phyloP scores from a whole-genome alignment of 495 filamentous ascomycete species.

The Rusavskia elegans region DNA sequence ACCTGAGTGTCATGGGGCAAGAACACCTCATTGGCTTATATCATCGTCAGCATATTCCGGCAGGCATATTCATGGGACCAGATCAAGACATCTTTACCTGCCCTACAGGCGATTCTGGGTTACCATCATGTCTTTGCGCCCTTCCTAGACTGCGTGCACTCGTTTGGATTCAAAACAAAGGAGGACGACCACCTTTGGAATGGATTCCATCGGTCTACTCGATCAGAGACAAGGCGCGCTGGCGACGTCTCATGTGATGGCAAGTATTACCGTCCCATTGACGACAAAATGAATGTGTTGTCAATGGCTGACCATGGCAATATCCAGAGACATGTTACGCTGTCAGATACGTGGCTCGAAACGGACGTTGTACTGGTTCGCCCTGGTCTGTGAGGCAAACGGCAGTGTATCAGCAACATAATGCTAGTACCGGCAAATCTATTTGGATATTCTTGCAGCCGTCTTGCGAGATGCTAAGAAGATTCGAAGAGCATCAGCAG shows the following conservation, averaged over 20 bases:
- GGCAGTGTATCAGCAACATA: conserved; percentile 3
- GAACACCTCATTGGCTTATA: not conserved
- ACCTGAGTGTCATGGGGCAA: not conserved
- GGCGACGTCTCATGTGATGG: not conserved
- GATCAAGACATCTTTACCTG: conserved; percentile 1
- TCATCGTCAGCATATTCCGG: not conserved
- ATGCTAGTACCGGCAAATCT: not conserved
- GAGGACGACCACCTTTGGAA: conserved; percentile 6
- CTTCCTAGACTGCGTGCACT: conserved; percentile 4
- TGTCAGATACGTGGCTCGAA: conserved; percentile 3
- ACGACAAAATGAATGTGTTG: too few species aligned
- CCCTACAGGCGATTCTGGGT: not conserved
- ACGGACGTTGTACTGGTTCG: not conserved
- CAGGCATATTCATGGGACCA: conserved; percentile 1
- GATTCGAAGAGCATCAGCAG: not conserved
- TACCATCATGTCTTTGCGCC: conserved; percentile 4
- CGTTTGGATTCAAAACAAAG: conserved; percentile 1
- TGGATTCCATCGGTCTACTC: not conserved
- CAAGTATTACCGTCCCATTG: not conserved
- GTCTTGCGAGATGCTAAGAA: not conserved
- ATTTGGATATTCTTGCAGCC: conserved; percentile 6
- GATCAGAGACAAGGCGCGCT: too few species aligned
- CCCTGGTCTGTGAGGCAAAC: conserved; percentile 8
- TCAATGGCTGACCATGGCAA: not conserved
- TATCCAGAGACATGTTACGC: conserved; percentile 3